Conservation (phyloP, 2,329 filamentous ascomycete species). For the Hypoxylon sp. region DNA sequence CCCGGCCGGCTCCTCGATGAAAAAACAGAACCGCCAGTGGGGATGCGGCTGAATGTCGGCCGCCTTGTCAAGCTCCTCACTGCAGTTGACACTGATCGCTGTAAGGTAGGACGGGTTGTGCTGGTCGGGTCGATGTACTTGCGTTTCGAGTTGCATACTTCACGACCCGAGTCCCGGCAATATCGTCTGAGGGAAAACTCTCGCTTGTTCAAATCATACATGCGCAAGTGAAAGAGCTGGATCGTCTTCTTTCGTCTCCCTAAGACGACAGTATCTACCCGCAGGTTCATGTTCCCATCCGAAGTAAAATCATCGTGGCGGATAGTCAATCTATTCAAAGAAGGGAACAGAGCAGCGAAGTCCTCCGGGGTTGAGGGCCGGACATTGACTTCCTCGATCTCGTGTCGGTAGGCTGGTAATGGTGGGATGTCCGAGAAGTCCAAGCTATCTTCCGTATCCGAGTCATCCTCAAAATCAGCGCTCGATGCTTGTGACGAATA, state of each 20-base stretch:
- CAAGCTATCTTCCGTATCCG: slow-evolving; percentile 55
- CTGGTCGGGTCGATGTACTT: slow-evolving; percentile 72
- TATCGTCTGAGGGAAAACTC: slow-evolving; percentile 94
- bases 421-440: slow-evolving; percentile 63
- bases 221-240: slow-evolving; percentile 91
- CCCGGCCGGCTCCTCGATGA: slow-evolving; percentile 54
- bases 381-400: slow-evolving; percentile 74
- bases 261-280: slow-evolving; percentile 83
- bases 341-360: slow-evolving; percentile 90
- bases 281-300: slow-evolving; percentile 97
- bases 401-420: slow-evolving; percentile 72
- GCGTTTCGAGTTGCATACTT: slow-evolving; percentile 88
- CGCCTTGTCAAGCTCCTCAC: slow-evolving; percentile 62
- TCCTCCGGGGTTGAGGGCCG: slow-evolving; percentile 84
- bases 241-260: slow-evolving; percentile 76
- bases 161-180: slow-evolving; percentile 90
- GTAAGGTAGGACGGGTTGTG: slow-evolving; percentile 58
- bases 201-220: slow-evolving; percentile 89
- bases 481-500: slow-evolving; percentile 81
- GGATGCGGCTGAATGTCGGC: slow-evolving; percentile 57
- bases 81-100: slow-evolving; percentile 65
- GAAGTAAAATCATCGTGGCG: slow-evolving; percentile 90
- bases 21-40: slow-evolving; percentile 55
- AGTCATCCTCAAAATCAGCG: slow-evolving; percentile 64
- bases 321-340: slow-evolving; percentile 83